These are phyloP conservation scores for Borealophlyctis nickersoniae DNA, from an alignment of 192 early-diverging fungal species.

Conservation along the genomic window DNA sequence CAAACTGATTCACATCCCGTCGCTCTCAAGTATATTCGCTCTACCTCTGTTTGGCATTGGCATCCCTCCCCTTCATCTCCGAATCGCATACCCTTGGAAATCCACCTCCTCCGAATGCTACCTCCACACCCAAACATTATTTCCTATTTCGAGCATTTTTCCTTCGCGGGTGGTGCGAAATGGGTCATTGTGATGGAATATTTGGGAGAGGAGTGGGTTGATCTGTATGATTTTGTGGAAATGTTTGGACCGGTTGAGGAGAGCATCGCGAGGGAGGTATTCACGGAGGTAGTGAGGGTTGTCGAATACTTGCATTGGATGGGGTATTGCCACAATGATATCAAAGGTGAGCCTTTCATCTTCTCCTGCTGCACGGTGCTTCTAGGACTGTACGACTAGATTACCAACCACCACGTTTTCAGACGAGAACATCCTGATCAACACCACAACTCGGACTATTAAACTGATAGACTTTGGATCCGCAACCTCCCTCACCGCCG, in stretches of 20 bases:
- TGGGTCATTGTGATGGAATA: slow-evolving; percentile 59
- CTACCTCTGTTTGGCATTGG: slow-evolving; percentile 54
- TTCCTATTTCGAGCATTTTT: slow-evolving; percentile 43
- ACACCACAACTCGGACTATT: slow-evolving; percentile 40
- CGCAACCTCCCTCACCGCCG: slow-evolving; percentile 35
- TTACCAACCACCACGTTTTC: slow-evolving; percentile 6
- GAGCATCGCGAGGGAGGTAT: slow-evolving; percentile 36
- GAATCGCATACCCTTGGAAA: slow-evolving; percentile 27
- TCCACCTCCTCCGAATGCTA: slow-evolving; percentile 41
- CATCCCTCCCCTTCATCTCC: neutral
- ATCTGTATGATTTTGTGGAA: slow-evolving; percentile 55
- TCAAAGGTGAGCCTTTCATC: slow-evolving; percentile 44
- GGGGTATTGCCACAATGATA: slow-evolving; percentile 54
- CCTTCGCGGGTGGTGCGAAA: slow-evolving; percentile 16
- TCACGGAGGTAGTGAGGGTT: slow-evolving; percentile 40
- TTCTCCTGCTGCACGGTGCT: neutral
- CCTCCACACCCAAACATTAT: slow-evolving; percentile 29
- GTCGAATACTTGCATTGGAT: slow-evolving; percentile 32
- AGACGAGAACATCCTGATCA: slow-evolving; percentile 61
- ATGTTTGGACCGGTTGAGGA: slow-evolving; percentile 45
- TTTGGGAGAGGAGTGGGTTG: slow-evolving; percentile 53
- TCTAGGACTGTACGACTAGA: neutral
- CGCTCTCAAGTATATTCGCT: slow-evolving; percentile 46
- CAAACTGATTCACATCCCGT: slow-evolving; percentile 21
- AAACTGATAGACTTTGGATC: slow-evolving; percentile 61